These are phyloP conservation scores for Aurinia saxatilis DNA, from an alignment of 345 rosid species.

Conservation along the genomic window DNA sequence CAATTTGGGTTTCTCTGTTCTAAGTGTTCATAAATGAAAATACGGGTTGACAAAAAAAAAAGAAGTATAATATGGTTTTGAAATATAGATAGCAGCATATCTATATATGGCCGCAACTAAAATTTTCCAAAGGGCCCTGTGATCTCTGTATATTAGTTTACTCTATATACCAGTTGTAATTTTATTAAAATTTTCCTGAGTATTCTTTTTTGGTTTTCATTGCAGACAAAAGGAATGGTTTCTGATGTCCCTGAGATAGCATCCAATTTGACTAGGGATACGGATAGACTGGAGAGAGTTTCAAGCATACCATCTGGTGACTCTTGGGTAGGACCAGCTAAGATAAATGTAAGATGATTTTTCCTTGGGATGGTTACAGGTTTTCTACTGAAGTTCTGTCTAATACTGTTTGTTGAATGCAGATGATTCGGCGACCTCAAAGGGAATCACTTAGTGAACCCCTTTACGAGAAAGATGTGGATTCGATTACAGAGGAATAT, in stretches of 20 bases:
- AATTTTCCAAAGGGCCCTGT: not conserved
- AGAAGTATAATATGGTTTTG: not conserved
- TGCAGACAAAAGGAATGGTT: slow-evolving; percentile 29
- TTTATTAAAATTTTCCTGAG: not conserved
- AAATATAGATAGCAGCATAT: not conserved
- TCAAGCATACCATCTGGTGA: slow-evolving; percentile 50
- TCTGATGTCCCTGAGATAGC: slow-evolving; percentile 20
- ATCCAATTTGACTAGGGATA: slow-evolving; percentile 20
- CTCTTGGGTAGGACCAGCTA: slow-evolving; percentile 56
- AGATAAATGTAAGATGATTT: slow-evolving; percentile 46
- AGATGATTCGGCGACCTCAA: slow-evolving; percentile 46
- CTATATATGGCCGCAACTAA: not conserved
- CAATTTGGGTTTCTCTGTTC: slow-evolving; percentile 1
- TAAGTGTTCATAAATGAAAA: not conserved
- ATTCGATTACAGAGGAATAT: slow-evolving; percentile 42
- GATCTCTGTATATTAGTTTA: not conserved
- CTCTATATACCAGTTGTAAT: not conserved
- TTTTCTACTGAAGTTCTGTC: not conserved
- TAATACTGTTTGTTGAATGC: slow-evolving; percentile 17
- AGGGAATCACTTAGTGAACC: slow-evolving; percentile 50
- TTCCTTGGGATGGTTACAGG: not conserved
- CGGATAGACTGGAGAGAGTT: slow-evolving; percentile 36
- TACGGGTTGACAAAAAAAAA: too few species aligned
- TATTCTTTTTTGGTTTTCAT: not conserved
- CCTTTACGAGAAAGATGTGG: slow-evolving; percentile 44